Conservation (phyloP, 345 rosid species). For the Populus alba region DNA sequence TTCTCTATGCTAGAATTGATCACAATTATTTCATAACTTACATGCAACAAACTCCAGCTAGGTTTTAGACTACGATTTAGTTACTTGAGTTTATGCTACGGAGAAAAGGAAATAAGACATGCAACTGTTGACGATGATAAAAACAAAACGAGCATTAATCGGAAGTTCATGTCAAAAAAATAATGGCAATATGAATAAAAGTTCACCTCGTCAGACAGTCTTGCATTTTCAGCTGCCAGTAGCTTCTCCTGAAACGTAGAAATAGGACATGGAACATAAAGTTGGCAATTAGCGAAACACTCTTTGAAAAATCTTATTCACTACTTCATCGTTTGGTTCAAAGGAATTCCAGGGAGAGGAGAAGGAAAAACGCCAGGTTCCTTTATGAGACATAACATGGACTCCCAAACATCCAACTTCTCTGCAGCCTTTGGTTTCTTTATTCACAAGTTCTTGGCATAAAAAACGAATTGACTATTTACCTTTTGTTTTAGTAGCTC, state of each 20-base stretch:
- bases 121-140: not conserved
- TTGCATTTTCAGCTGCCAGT: constrained; percentile 15
- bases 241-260: constrained; percentile 12
- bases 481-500: constrained; percentile 70
- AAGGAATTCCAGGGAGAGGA: not conserved
- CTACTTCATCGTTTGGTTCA: not conserved
- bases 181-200: not conserved
- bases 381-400: not conserved
- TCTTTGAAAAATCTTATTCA: not conserved
- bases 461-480: not conserved
- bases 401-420: not conserved
- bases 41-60: not conserved
- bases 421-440: not conserved
- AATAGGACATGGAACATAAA: not conserved
- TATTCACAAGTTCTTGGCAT: not conserved
- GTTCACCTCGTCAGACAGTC: constrained; percentile 12
- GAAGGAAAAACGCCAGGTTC: not conserved
- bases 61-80: not conserved
- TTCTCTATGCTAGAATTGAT: not conserved
- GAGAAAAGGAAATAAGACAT: not conserved
- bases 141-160: not conserved
- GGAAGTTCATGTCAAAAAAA: not conserved
- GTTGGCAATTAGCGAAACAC: not conserved
- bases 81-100: not conserved
- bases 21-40: too few relatives aligned